Base-by-base conservation (phyloP, 2,329 filamentous ascomycete genomes). In the Colletotrichum destructivum region DNA sequence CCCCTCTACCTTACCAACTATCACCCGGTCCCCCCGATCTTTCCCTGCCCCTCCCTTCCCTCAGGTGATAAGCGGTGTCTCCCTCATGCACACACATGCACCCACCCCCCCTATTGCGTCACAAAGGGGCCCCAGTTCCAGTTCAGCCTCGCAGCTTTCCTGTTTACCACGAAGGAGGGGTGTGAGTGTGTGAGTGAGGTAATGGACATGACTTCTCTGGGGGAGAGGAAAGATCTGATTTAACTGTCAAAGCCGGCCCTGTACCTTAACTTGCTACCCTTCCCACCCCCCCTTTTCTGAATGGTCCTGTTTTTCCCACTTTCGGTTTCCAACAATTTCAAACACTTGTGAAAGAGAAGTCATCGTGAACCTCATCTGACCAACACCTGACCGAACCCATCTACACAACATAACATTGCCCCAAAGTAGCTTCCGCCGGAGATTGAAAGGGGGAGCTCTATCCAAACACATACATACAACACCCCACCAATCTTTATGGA, bases 61-160 rank as follows among this genome's bases (percentile, higher is more conserved):
- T 6, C 31, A 31, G 55, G 64, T 23, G 44, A 47, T 26, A 47
- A n/a, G 35, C n/a, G 55, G 9, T 55, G 23, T 31, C 5, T 38
- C 46, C 57, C 64, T 51, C 57, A 63, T 44, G 46, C 12, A 23
- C 56, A 67, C 65, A 35, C 23, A 23, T 23, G 23, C 23, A 23
- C 23, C 23, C 23, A 23, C 23, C 23, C 23, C 23, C 65, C 66
- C 69, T 55, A 72, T 72, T 72, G 61, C 69, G 66, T 72, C 69
- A 72, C 69, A 40, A 23, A 46, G 18, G 44, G 64, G 31, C 44
- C 35, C 42, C 42, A 26, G 42, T 46, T 46, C 40, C 13, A n/a
- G 46, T 55, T 69, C 69, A 71, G 66, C 47, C 66, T 63, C 35
- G 47, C 18, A 21, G 15, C 5, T 13, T 42, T 54, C 61, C 35